These are phyloP conservation scores for Xylariaceae sp. DNA, from an alignment of 2,329 filamentous ascomycete species.

Conservation along the genomic window DNA sequence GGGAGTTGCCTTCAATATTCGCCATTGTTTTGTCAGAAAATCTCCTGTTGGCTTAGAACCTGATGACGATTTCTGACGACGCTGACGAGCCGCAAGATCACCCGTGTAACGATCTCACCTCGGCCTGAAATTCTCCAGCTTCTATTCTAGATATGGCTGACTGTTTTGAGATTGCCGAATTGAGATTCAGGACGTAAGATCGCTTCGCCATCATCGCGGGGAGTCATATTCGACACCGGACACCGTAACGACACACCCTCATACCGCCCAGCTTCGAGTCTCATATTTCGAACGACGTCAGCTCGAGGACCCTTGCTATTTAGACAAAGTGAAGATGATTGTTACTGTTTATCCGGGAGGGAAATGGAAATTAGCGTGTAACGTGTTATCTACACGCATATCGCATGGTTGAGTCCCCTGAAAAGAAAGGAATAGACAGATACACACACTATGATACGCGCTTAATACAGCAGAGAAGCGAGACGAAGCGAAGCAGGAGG, in stretches of 20 bases:
- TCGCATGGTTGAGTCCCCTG: neutral
- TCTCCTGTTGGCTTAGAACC: neutral
- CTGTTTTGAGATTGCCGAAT: constrained; percentile 9
- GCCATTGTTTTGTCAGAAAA: neutral
- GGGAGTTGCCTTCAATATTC: neutral
- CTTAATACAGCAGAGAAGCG: neutral
- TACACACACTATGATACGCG: neutral
- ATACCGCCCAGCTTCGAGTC: neutral
- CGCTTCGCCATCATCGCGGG: neutral
- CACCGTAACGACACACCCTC: neutral
- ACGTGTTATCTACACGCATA: neutral
- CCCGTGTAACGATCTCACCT: neutral
- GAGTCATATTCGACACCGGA: neutral
- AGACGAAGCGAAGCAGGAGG: constrained; percentile 5
- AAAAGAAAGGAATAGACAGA: neutral
- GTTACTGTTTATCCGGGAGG: neutral
- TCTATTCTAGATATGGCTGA: neutral
- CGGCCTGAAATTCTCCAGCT: neutral
- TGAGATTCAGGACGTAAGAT: constrained; percentile 5
- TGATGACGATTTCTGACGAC: neutral
- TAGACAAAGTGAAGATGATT: neutral
- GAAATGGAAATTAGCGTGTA: constrained; percentile 1
- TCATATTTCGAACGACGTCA: constrained; percentile 4
- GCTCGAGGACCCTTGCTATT: neutral
- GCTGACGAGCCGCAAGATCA: neutral